phyloP scores from a whole-genome alignment of 2,329 filamentous ascomycete genomes.

The Arthrobotrys iridis region DNA sequence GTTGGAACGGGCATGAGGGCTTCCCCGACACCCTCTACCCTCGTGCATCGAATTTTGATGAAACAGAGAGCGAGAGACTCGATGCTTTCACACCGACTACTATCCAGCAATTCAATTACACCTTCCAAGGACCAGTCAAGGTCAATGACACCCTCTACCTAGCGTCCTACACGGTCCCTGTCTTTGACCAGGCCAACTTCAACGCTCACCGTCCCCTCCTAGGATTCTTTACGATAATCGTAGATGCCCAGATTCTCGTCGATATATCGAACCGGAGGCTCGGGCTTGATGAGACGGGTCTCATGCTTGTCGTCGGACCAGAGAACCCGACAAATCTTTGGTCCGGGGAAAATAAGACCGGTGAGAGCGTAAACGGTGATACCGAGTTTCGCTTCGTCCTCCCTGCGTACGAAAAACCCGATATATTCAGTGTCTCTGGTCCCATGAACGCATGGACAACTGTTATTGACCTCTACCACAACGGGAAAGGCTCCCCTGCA shows the following conservation, averaged over 20 bases:
- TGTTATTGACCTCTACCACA: constrained; percentile 70
- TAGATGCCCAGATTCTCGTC: constrained; percentile 67
- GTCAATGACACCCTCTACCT: constrained; percentile 79
- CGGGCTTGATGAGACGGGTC: constrained; percentile 57
- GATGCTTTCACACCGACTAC: constrained; percentile 58
- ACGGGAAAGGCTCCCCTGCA: constrained; percentile 63
- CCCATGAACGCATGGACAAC: constrained; percentile 71
- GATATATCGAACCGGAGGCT: constrained; percentile 56
- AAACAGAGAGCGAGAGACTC: constrained; percentile 26
- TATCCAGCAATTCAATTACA: constrained; percentile 63
- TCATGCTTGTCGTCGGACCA: constrained; percentile 57
- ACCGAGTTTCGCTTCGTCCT: constrained; percentile 67
- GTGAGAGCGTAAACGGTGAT: constrained; percentile 42
- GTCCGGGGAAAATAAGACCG: constrained; percentile 33
- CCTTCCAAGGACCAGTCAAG: constrained; percentile 76
- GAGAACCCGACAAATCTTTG: constrained; percentile 56
- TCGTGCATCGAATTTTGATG: constrained; percentile 55
- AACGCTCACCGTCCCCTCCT: constrained; percentile 67
- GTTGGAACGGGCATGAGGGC: constrained; percentile 66
- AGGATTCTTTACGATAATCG: constrained; percentile 84
- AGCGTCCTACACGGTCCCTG: constrained; percentile 81
- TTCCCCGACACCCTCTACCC: constrained; percentile 66
- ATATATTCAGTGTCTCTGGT: constrained; percentile 67
- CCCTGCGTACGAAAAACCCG: constrained; percentile 65
- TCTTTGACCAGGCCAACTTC: constrained; percentile 69